Base-by-base conservation (phyloP, 345 rosid genomes). In the Luvunga scandens region DNA sequence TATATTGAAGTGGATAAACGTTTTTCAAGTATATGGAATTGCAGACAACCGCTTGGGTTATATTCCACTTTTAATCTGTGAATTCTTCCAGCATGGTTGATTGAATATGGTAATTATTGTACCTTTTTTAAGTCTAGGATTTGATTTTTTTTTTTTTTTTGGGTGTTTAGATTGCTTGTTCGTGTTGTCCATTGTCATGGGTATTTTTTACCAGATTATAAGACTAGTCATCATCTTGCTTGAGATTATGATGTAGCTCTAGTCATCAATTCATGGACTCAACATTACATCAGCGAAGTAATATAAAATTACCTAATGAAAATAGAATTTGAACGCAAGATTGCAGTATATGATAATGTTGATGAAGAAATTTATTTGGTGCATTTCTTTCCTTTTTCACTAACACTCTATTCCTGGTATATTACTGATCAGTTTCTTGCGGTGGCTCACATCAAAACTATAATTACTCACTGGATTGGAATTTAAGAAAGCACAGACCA, bases 1-100 rank as follows among this genome's bases (percentile, higher is more conserved):
- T 85, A 50, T 79, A 68, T 73, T 76, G 69, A 84, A 73, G 66
- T 63, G 45, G 78, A 9, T 14, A 16, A 62, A 33, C 25, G 38
- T 19, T 39, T 67, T 48, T 24, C 30, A 45, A 61, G 78, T 68
- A 72, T 22, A 64, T 31, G 36, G 68, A 39, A 50, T 60, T 39
- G 69, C 42, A 63, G 69, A 27, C 36, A 14, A 9, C 48, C 63
- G 36, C 33, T 69, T 70, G 67, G 60, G 69, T 73, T 27, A 69
- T 65, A 31, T 42, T 72, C 69, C 39, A 2, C 72, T 81, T 72
- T 18, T 50, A 67, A 66, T 36, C 16, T 71, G 71, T 65, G 60
- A 33, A 71, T 75, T 48, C 79, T 64, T 56, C 38, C 48, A 10
- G 30, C 53, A 69, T 31, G 70, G 22, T 69, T 12, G 55, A 66